Base-by-base conservation (phyloP, 805 yeast genomes). In the Monosporozyma siamensis region DNA sequence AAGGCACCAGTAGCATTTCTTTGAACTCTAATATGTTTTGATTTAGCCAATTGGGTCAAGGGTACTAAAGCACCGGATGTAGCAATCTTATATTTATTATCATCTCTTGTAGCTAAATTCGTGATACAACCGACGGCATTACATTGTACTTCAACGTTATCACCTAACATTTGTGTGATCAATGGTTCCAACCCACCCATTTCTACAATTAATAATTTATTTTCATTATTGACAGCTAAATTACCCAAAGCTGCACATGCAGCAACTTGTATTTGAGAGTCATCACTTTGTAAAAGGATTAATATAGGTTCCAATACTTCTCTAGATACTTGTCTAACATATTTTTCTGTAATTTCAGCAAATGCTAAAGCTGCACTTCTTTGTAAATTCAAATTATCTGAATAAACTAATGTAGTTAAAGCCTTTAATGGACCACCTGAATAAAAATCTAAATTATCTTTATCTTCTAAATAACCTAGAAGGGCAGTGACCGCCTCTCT, bases 161-260 rank as follows among this genome's bases (percentile, higher is more conserved):
- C 77, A 34, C 95, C 82, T 82, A 87, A 82, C 99, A 92, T 92
- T 67, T 92, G 98, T 63, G 94, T 81, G 54, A 92, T 92, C 37
- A 92, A 75, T 4, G 97, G 97, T 49, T 89, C 95, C 44, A 92
- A 74, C 2, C 97, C 98, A 23, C 97, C 97, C 96, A 92, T 87
- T 57, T 90, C 95, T 14, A 94, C 97, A 47, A 92, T 90, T 41
- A 92, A 71, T 14, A 84, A 75, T 63, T 92, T 92, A 68, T 92
- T 92, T 48, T 85, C 96, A 57, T 88, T 89, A 66, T 92, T 88
- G 25, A 92, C 98, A 2, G 99, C 99, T 56, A 92, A 70, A 56
- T 92, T 92, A n/a, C 98, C 98, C 52, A 92, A 69, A 2, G 98
- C 97, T 5, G 97, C 98, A 65, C 97, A 90, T 0, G 98, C 97